These are phyloP conservation scores for Nannochloris sp. DNA, from an alignment of 139 green algal species.

Conservation along the genomic window DNA sequence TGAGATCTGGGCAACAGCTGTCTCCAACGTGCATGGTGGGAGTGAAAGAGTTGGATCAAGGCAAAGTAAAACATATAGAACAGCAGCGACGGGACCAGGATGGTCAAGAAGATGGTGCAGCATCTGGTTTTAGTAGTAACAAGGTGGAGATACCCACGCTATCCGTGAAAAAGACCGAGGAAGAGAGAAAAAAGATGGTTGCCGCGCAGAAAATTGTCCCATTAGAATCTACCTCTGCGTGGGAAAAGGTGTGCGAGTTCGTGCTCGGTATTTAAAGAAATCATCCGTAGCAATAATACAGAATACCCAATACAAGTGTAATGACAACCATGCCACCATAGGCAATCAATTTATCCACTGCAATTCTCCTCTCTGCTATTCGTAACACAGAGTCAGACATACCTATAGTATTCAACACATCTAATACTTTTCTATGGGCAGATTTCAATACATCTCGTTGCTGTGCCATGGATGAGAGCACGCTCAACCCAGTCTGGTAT, in stretches of 20 bases:
- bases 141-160: neutral
- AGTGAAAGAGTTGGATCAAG: slow-evolving; percentile 30
- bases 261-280: slow-evolving; percentile 26
- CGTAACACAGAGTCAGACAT: slow-evolving; percentile 71
- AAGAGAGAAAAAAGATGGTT: neutral
- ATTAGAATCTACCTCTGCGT: slow-evolving; percentile 11
- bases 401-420: slow-evolving; percentile 77
- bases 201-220: slow-evolving; percentile 11
- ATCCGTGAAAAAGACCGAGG: too few species aligned
- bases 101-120: neutral
- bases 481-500: slow-evolving; percentile 55
- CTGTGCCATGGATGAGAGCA: slow-evolving; percentile 62
- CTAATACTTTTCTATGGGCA: slow-evolving; percentile 71
- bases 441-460: slow-evolving; percentile 73
- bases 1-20: slow-evolving; percentile 33
- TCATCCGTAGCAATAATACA: slow-evolving; percentile 23
- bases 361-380: slow-evolving; percentile 68
- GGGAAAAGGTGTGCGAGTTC: slow-evolving; percentile 27
- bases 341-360: slow-evolving; percentile 61
- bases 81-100: neutral
- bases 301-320: slow-evolving; percentile 4
- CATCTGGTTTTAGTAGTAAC: neutral
- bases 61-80: slow-evolving; percentile 3
- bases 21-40: slow-evolving; percentile 33
- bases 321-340: slow-evolving; percentile 71